These are phyloP conservation scores for Agaricus blazei DNA, from an alignment of 768 basidiomycete genomes.

Conservation along the genomic window DNA sequence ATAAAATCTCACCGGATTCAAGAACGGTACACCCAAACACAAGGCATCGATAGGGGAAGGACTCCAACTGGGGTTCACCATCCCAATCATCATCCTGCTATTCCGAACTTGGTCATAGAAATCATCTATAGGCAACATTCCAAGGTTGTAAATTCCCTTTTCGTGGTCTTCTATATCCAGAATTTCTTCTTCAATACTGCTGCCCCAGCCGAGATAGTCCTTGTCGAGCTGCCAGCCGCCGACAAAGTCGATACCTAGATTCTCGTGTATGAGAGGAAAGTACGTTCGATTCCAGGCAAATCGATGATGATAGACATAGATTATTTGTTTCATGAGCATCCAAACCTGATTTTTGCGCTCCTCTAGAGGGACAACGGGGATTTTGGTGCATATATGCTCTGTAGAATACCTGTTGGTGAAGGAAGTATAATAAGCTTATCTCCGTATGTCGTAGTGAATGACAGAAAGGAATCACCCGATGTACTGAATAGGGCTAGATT, in stretches of 20 bases:
- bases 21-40: constrained; percentile 31
- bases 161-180: constrained; percentile 18
- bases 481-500: constrained; percentile 17
- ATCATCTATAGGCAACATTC: constrained; percentile 10
- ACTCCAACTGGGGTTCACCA: constrained; percentile 22
- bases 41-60: constrained; percentile 29
- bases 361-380: constrained; percentile 19
- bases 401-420: constrained; percentile 23
- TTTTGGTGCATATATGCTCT: constrained; percentile 21
- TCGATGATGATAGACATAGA: constrained; percentile 20
- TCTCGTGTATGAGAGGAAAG: constrained; percentile 16
- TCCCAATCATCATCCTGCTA: constrained; percentile 24
- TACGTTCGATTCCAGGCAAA: constrained; percentile 23
- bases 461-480: constrained; percentile 15
- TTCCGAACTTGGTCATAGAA: constrained; percentile 20
- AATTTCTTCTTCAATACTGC: constrained; percentile 16
- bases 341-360: constrained; percentile 21
- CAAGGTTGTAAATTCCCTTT: constrained; percentile 19
- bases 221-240: constrained; percentile 20
- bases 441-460: constrained; percentile 4
- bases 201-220: constrained; percentile 18
- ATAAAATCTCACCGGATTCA: constrained; percentile 26
- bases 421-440: constrained; percentile 8
- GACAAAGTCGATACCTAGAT: constrained; percentile 17
- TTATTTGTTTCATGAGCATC: constrained; percentile 24